These are phyloP conservation scores for Leccinellum albellum DNA, from an alignment of 768 basidiomycete genomes.

Conservation along the genomic window DNA sequence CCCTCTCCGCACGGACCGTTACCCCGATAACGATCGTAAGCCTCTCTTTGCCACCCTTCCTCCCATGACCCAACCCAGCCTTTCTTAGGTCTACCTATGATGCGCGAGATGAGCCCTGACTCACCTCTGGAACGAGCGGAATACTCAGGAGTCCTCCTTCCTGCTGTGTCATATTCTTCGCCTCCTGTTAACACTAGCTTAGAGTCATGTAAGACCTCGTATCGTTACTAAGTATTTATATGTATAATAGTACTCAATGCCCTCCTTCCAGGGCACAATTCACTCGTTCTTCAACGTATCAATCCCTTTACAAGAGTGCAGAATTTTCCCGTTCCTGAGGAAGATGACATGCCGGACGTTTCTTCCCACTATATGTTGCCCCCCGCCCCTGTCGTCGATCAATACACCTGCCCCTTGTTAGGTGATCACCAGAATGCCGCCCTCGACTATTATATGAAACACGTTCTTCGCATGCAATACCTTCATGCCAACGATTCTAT, in stretches of 20 bases:
- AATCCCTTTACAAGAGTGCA: constrained; percentile 27
- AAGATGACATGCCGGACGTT: constrained; percentile 18
- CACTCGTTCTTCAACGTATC: constrained; percentile 23
- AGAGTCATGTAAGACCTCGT: constrained; percentile 73
- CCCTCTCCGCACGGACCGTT: constrained; percentile 28
- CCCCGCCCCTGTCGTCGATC: constrained; percentile 2
- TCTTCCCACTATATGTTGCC: constrained; percentile 21
- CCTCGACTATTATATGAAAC: constrained; percentile 49
- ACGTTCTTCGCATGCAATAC: constrained; percentile 67
- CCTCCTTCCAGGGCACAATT: constrained; percentile 48
- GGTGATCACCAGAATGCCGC: constrained; percentile 17
- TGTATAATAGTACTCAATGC: constrained; percentile 65
- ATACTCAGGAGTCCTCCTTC: constrained; percentile 30
- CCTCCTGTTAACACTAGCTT: constrained; percentile 48
- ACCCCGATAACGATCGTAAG: constrained; percentile 31
- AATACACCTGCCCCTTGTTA: constrained; percentile 11
- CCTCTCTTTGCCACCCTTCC: background rate
- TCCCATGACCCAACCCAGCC: background rate
- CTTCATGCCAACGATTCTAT: constrained; percentile 54
- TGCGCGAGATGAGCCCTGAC: constrained; percentile 32
- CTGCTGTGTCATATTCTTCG: constrained; percentile 28
- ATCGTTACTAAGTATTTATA: constrained; percentile 65
- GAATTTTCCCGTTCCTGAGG: constrained; percentile 5
- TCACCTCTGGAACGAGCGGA: constrained; percentile 30
- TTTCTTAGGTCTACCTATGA: constrained; percentile 25